Base-by-base conservation (phyloP, 768 basidiomycete species). In the Tephrocybe sp. region DNA sequence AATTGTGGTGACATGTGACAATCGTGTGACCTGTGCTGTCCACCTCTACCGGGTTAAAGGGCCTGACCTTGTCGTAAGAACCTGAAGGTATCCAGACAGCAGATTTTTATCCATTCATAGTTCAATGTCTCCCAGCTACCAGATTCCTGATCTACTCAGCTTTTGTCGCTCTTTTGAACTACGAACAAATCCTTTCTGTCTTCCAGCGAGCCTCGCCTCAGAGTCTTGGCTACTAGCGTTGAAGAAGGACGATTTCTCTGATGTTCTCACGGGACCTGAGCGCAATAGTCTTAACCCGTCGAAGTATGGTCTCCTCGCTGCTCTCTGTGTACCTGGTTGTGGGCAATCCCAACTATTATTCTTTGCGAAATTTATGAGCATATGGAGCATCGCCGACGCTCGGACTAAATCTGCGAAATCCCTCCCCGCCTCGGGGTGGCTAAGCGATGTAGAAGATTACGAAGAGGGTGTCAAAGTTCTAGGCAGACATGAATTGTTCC, bases 281-380 rank as follows among this genome's bases (percentile, higher is more conserved):
- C 65, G 62, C 5, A 55, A 54, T 10, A 48, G 51, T 34, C 58
- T 72, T 30, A 59, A 48, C 16, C 51, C 67, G 9, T 60, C 59
- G 17, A 73, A 72, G 58, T 54, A 66, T 17, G 83, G 82, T 0
- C 66, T 87, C 19, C 70, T 84, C 23, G 81, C 80, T 1, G 71
- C 81, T 1, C 70, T 84, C 1, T 83, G 82, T 58, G 78, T 80
- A 56, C 84, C 85, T 7, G 74, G 67, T 2, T 79, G 77, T 55
- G 84, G 85, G 58, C 65, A 68, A 7, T 66, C 80, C 0, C 85
- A 86, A 61, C 65, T 87, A 19, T 67, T 71, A 30, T 67, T 82
- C 32, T 65, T 79, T 44, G 70, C 75, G 30, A 79, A 84, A 53
- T 73, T 84, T 40, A 58, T 79, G 49, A 71, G 73, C 35, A 54